Evolutionary conservation across 2,329 filamentous ascomycete genomes (phyloP).

Genomic region (Xylariaceae sp.): DNA sequence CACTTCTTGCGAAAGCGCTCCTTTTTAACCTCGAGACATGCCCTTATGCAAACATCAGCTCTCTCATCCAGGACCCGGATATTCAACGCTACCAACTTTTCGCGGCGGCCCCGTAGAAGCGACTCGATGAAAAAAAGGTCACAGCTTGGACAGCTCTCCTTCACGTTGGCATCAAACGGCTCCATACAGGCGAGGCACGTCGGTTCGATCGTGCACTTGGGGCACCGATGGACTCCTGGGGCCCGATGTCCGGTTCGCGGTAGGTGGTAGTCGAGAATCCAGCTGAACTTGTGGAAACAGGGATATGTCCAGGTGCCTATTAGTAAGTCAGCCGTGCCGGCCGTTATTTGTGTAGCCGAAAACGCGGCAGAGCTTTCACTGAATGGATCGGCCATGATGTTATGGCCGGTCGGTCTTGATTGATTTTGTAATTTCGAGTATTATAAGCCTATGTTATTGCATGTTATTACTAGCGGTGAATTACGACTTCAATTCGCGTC

Average conservation of each 20-base stretch:
- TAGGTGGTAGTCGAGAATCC: slow-evolving; percentile 22
- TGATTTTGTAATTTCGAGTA: too few species aligned
- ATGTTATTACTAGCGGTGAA: too few species aligned
- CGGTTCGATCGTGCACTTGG: slow-evolving; percentile 9
- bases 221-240: slow-evolving; percentile 13
- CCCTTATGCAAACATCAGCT: slow-evolving; percentile 5
- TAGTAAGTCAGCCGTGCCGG: slow-evolving; percentile 19
- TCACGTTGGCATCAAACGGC: slow-evolving; percentile 6
- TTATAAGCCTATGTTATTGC: too few species aligned
- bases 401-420: not conserved
- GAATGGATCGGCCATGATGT: not conserved
- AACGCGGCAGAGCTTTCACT: not conserved
- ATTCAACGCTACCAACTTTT: slow-evolving; percentile 3
- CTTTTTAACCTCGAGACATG: not conserved
- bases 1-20: slow-evolving; percentile 1
- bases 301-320: slow-evolving; percentile 17
- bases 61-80: slow-evolving; percentile 14
- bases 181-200: slow-evolving; percentile 21
- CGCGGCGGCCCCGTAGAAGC: slow-evolving; percentile 16
- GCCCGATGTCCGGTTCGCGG: slow-evolving; percentile 6
- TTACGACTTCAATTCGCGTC: too few species aligned
- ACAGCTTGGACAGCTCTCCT: slow-evolving; percentile 13
- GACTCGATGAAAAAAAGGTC: slow-evolving; percentile 21
- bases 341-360: slow-evolving; percentile 11
- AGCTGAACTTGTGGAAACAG: slow-evolving; percentile 23